Evolutionary conservation across 2,329 filamentous ascomycete species (phyloP), one percentile per base, ranked within the genome.

Genomic region (Aureobasidium sp.): DNA sequence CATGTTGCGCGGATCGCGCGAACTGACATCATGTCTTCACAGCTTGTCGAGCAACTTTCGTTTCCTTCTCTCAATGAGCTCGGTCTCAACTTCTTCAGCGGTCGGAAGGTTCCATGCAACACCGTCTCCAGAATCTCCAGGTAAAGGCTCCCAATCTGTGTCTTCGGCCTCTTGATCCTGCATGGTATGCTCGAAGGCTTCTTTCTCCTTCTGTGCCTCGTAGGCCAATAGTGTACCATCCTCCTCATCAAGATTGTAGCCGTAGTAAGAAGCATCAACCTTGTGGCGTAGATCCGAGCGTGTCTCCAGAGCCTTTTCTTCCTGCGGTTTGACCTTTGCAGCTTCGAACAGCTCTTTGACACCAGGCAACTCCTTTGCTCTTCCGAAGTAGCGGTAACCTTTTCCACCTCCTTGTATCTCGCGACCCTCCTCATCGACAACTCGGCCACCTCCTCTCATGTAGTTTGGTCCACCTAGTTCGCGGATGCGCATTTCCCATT

Each of bases 401-500:
- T 92, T 96, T 48, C 90, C 91, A 39, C 89, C 90, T 37, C 79
- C 79, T 8, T 80, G 79, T 41, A 84, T 78, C 68, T 83, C 81
- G 59, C 76, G 73, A 2, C 81, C 81, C 59, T 83, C 79, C 67
- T 83, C 81, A 71, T 83, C 81, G 66, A 74, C 72, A 62, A 83
- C 72, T 67, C 80, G 75, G 29, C 78, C 71, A 1, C 80, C 79
- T n/a, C 77, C 80, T 34, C 91, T 82, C 88, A 94, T 96, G 75
- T 97, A 99, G 76, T 97, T 97, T 34, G 94, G 94, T 2, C 94
- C 94, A n/a, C 94, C 94, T 29, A 97, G 75, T 70, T 96, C 95
- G 62, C 92, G 84, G 68, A 99, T 97, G 77, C 97, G 91, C 68
- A 94, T 85, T 80, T 99, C 94, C 94, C 94, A 99, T 83, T 96